phyloP scores from a whole-genome alignment of 2,329 filamentous ascomycete species.

The Teratosphaeria zuluensis region DNA sequence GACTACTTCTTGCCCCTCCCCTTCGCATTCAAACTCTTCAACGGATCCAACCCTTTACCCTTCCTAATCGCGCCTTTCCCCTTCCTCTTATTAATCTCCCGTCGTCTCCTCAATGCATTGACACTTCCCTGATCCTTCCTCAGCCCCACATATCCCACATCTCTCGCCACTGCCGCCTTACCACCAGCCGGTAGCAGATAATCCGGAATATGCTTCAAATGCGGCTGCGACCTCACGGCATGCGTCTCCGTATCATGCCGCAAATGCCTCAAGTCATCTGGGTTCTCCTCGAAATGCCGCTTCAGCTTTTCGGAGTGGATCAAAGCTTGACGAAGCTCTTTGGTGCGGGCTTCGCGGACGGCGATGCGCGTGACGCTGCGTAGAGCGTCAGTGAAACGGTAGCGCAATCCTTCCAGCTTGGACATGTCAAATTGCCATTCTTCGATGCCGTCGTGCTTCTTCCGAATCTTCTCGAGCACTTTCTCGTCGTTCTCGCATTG shows the following conservation, averaged over 20 bases:
- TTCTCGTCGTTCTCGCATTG: slow-evolving; percentile 76
- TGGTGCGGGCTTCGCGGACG: slow-evolving; percentile 77
- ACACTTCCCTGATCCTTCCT: slow-evolving; percentile 34
- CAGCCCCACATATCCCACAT: slow-evolving; percentile 68
- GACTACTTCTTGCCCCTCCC: slow-evolving; percentile 25
- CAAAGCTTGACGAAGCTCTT: slow-evolving; percentile 80
- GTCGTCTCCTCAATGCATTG: slow-evolving; percentile 39
- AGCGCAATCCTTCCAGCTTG: slow-evolving; percentile 86
- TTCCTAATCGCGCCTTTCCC: slow-evolving; percentile 44
- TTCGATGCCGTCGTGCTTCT: slow-evolving; percentile 71
- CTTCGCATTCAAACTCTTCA: slow-evolving; percentile 69
- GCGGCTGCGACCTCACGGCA: slow-evolving; percentile 72
- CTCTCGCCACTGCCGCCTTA: slow-evolving; percentile 53
- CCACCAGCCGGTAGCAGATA: slow-evolving; percentile 74
- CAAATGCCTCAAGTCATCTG: slow-evolving; percentile 74
- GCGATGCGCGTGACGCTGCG: slow-evolving; percentile 82
- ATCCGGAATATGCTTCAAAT: slow-evolving; percentile 89
- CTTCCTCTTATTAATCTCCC: slow-evolving; percentile 34
- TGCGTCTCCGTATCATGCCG: slow-evolving; percentile 76
- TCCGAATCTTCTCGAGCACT: slow-evolving; percentile 67
- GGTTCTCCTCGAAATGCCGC: slow-evolving; percentile 95
- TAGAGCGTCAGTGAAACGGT: slow-evolving; percentile 87
- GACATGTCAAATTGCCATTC: slow-evolving; percentile 93
- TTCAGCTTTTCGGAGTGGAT: slow-evolving; percentile 91
- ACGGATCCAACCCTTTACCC: slow-evolving; percentile 64